Conservation (phyloP, 2,329 filamentous ascomycete species). For the Lachnellula subtilissima region DNA sequence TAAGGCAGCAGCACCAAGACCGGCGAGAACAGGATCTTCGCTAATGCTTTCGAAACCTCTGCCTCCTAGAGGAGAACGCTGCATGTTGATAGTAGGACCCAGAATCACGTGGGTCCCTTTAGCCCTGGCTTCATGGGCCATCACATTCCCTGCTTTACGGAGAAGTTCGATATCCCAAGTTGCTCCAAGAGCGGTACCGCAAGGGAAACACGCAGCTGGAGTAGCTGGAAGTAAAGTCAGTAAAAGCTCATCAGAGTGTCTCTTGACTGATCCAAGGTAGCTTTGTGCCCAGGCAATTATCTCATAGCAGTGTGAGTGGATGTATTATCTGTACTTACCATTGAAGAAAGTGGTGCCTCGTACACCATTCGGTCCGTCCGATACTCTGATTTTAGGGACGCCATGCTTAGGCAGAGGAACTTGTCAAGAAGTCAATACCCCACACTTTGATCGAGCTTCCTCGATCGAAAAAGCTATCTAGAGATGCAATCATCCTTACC, state of each 20-base stretch:
- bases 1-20: conserved; percentile 39
- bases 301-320: background rate
- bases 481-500: too few relatives aligned
- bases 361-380: conserved; percentile 34
- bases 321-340: conserved; percentile 4
- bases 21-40: conserved; percentile 44
- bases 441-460: background rate
- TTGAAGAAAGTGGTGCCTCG: conserved; percentile 32
- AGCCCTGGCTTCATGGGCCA: conserved; percentile 60
- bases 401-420: conserved; percentile 26
- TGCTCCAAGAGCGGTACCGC: conserved; percentile 47
- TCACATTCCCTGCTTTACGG: conserved; percentile 57
- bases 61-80: conserved; percentile 43
- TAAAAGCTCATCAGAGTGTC: background rate
- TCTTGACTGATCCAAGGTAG: background rate
- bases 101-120: conserved; percentile 70
- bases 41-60: conserved; percentile 45
- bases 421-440: conserved; percentile 11
- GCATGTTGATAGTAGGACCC: conserved; percentile 55
- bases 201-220: conserved; percentile 39
- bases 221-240: background rate
- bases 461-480: background rate
- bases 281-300: background rate
- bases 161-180: conserved; percentile 63
- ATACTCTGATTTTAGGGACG: conserved; percentile 32